Conservation (phyloP, 768 basidiomycete species). For the Xerocomellus amylosporus region DNA sequence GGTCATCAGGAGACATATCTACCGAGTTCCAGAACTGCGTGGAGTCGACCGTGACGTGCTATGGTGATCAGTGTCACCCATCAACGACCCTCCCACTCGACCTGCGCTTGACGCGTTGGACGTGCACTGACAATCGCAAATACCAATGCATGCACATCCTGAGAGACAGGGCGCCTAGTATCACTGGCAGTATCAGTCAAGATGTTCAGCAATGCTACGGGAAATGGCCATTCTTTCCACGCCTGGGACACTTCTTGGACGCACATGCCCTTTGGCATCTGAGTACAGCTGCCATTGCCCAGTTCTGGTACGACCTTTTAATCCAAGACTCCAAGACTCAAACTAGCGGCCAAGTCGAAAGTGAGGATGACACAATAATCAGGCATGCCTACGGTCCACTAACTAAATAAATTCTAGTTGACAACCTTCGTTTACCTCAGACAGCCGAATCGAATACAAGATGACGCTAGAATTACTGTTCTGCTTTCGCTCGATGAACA, state of each 20-base stretch:
- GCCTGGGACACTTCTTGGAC: conserved; percentile 68
- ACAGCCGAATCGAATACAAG: background rate
- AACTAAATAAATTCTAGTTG: conserved; percentile 18
- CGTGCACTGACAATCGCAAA: conserved; percentile 83
- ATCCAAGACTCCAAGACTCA: conserved; percentile 67
- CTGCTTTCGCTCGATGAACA: conserved; percentile 31
- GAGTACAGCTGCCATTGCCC: conserved; percentile 71
- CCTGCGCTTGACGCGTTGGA: conserved; percentile 76
- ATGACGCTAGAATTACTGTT: conserved; percentile 8
- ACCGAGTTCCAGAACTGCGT: conserved; percentile 37
- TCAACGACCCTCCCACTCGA: conserved; percentile 46
- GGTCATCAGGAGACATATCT: conserved; percentile 37
- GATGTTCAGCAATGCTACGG: conserved; percentile 81
- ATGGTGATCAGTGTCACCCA: conserved; percentile 30
- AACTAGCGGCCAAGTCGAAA: conserved; percentile 56
- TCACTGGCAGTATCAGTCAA: conserved; percentile 36
- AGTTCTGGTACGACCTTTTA: conserved; percentile 85
- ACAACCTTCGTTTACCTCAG: conserved; percentile 4
- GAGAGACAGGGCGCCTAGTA: conserved; percentile 61
- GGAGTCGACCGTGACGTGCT: no score
- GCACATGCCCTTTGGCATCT: conserved; percentile 95
- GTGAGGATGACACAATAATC: conserved; percentile 16
- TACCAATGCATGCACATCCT: conserved; percentile 85
- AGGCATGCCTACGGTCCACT: conserved; percentile 1
- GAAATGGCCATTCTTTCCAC: conserved; percentile 98